Base-by-base conservation (phyloP, 2,329 filamentous ascomycete genomes). In the Exophiala sp. region DNA sequence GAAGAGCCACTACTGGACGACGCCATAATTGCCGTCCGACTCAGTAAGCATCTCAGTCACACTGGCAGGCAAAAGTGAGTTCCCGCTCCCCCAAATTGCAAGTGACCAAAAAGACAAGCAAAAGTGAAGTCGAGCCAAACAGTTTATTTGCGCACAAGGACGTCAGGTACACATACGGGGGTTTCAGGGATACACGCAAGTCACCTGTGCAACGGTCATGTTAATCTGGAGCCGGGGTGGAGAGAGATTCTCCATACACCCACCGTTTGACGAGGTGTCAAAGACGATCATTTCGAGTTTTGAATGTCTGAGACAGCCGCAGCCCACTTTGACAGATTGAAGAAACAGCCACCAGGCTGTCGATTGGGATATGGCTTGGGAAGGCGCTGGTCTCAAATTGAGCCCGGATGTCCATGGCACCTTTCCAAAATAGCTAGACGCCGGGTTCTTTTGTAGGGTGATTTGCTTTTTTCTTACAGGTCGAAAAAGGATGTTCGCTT, bases 1-100 rank as follows among this genome's bases (percentile, higher is more conserved):
- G 52, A 55, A 13, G 52, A 51, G 27, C 35, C 23, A 34, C 45
- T 35, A 38, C 48, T 35, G 30, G 45, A 48, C 24, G 50, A 43
- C 37, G 30, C 45, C 52, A 55, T 55, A 37, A 16, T 48, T 37
- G 24, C 24, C 44, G 23, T 19, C 29, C 14, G 18, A 40, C 4
- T 13, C 14, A n/a, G 40, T 14, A 24, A 43, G 13, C 40, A 43
- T 43, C 11, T 43, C 40, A 29, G 23, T n/a, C n/a, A n/a, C 23
- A 16, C 40, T 8, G 14, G 40, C 40, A 43, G 38, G 19, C n/a
- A 3, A 24, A 10, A 19, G 38, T 9, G 24, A 41, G 14, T 37
- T 37, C 18, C 8, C 11, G 18, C 34, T 18, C 23, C 4, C 37
- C 37, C 18, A 39, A 22, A 21, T 18, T 24, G 3, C 11, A 41